Evolutionary conservation across 805 yeast genomes (phyloP).

Genomic region (Helenozyma rhizophorensis): DNA sequence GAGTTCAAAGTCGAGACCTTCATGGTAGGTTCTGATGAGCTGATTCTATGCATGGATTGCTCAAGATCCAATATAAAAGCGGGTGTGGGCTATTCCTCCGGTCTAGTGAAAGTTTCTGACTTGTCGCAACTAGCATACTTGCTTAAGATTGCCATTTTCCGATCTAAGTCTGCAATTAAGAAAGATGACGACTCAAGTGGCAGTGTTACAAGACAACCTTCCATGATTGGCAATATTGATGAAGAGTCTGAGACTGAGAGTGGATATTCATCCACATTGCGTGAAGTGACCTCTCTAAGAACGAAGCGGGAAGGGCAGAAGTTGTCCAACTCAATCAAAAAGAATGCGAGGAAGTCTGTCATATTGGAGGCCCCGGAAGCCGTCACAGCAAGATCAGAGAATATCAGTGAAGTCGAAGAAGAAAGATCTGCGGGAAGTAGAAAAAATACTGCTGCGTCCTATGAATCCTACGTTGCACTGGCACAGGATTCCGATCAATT

Average conservation of each 20-base stretch:
- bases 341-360: constrained; percentile 61
- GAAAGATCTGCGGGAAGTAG: constrained; percentile 11
- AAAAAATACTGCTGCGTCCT: constrained; percentile 22
- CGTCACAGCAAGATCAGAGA: constrained; percentile 29
- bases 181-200: constrained; percentile 8
- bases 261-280: constrained; percentile 64
- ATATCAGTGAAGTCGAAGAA: constrained; percentile 18
- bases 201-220: constrained; percentile 4
- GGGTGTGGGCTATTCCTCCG: constrained; percentile 27
- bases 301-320: constrained; percentile 66
- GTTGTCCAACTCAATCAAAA: constrained; percentile 50
- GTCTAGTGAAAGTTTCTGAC: constrained; percentile 61
- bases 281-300: constrained; percentile 71
- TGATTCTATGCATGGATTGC: constrained; percentile 61
- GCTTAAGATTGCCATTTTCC: constrained; percentile 75
- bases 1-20: constrained; percentile 12
- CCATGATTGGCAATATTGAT: constrained; percentile 11
- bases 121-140: constrained; percentile 72
- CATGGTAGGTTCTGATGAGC: constrained; percentile 13
- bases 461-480: constrained; percentile 24
- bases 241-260: constrained; percentile 30
- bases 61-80: constrained; percentile 37
- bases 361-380: constrained; percentile 62
- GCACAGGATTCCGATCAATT: constrained; percentile 26
- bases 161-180: constrained; percentile 62